Percentiles rank a stretch among this genome's conserved stretches.
These are phyloP conservation scores for Xerocomellus amylosporus DNA, from an alignment of 768 basidiomycete genomes.

Conservation along the genomic window DNA sequence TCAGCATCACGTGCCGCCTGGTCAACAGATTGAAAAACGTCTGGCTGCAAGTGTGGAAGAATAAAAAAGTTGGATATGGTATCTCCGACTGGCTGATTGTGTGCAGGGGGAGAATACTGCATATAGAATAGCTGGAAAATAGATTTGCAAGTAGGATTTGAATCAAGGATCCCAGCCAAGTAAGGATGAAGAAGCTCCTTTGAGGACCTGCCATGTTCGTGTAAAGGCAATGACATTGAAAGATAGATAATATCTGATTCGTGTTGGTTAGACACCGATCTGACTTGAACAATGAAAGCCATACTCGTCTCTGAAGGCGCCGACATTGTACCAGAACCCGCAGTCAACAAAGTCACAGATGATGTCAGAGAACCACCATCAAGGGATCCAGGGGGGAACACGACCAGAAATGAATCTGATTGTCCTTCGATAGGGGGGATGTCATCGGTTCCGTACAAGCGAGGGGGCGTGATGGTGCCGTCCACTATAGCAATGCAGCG, in stretches of 20 bases:
- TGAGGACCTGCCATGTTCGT: conserved; percentile 26
- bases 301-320: conserved; percentile 68
- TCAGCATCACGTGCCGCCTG: conserved; percentile 57
- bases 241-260: conserved; percentile 59
- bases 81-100: not conserved
- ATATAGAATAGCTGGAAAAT: conserved; percentile 58
- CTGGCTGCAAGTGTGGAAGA: conserved; percentile 29
- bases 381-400: conserved; percentile 71
- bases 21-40: conserved; percentile 55
- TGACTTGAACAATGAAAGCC: not conserved
- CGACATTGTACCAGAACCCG: conserved; percentile 72
- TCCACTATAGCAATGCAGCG: conserved; percentile 53
- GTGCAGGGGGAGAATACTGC: conserved; percentile 34
- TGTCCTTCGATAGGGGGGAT: conserved; percentile 16
- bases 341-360: conserved; percentile 60
- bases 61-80: conserved; percentile 6
- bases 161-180: conserved; percentile 43
- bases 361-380: conserved; percentile 43
- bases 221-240: conserved; percentile 51
- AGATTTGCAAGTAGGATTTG: conserved; percentile 15
- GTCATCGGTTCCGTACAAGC: conserved; percentile 28
- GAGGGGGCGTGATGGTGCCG: conserved; percentile 23
- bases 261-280: conserved; percentile 2
- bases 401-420: conserved; percentile 62
- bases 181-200: conserved; percentile 52